Base-by-base conservation (phyloP, 2,329 filamentous ascomycete species). In the Rachicladosporium sp. region DNA sequence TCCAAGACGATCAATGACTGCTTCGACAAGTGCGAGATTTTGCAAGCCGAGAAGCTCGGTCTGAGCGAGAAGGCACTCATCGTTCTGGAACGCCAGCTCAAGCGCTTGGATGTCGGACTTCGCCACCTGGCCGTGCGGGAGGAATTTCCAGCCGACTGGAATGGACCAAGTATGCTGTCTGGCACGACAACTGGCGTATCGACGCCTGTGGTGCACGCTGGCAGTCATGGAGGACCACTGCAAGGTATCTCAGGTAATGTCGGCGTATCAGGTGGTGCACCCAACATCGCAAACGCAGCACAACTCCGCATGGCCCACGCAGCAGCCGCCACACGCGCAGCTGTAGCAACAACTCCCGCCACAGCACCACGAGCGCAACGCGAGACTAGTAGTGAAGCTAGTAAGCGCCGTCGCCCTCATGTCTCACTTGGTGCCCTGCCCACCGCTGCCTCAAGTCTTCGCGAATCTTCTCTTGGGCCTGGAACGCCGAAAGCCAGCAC, bases 11-110 rank as follows among this genome's bases (percentile, higher is more conserved):
- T 89, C 49, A 63, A 69, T 40, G 76, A 83, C 44, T 78, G 77
- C 53, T 89, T 73, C 52, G 71, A 73, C 45, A 74, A 72, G 48
- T 80, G 80, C 38, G 77, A 87, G 46, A 68, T 76, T 43, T 64
- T 91, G 29, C 77, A 85, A 42, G 73, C 77, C 39, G 83, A 91
- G 56, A 91, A 91, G 66, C 69, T 84, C 38, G 70, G 70, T 2
- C 64, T 91, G 23, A 71, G 77, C 3, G 70, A 79, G 46, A 86
- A 82, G 60, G 62, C 68, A 68, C 49, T 72, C 65, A 55, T 74
- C 65, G 56, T 78, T 73, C 64, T 80, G 12, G 76, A 80, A 48
- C 70, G 76, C 1, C 74, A 80, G 44, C 68, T 80, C 46, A 79
- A 76, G 56, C 69, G 69, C 40, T 60, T 80, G 4, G 76, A 80